These are phyloP conservation scores for Endotrypanum monterogeii DNA, from an alignment of 208 protist genomes.

Conservation along the genomic window DNA sequence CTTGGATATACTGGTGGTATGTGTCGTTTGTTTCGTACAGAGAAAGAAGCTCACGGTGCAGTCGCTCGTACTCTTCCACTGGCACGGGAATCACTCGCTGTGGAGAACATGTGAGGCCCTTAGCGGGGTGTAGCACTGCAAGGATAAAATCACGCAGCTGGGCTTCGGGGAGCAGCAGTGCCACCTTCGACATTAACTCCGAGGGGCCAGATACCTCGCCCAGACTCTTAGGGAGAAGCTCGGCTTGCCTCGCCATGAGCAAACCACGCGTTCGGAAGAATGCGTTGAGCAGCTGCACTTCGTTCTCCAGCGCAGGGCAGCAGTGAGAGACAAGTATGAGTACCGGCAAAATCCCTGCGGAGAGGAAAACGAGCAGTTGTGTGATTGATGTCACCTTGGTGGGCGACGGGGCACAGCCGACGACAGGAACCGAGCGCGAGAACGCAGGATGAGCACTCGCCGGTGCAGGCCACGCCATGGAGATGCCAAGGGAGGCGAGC, in stretches of 20 bases:
- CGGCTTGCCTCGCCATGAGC: conserved; percentile 1
- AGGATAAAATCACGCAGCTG: conserved; percentile 11
- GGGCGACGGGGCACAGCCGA: not conserved
- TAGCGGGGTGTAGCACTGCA: not conserved
- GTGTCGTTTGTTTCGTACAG: conserved; percentile 37
- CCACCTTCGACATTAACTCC: not conserved
- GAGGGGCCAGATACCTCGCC: not conserved
- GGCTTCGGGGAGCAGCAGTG: conserved; percentile 9
- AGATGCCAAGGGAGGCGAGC: conserved; percentile 7
- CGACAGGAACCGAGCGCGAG: not conserved
- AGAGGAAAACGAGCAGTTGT: conserved; percentile 15
- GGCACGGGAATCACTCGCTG: conserved; percentile 19
- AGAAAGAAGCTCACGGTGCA: conserved; percentile 31
- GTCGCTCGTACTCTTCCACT: conserved; percentile 19
- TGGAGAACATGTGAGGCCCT: not conserved
- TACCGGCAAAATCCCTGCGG: conserved; percentile 10
- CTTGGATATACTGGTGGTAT: conserved; percentile 28
- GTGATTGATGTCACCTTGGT: conserved; percentile 1
- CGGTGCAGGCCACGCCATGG: not conserved
- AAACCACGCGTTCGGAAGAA: conserved; percentile 16
- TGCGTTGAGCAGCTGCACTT: conserved; percentile 2
- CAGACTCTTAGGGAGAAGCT: not conserved
- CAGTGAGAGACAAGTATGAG: conserved; percentile 1
- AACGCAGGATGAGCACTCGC: not conserved
- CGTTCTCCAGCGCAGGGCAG: conserved; percentile 15